A percentile compares a stretch with the other conserved stretches of the same genome.
Evolutionary conservation across 169 alveolate species (phyloP).

Genomic region (Plasmodium chabaudi): DNA sequence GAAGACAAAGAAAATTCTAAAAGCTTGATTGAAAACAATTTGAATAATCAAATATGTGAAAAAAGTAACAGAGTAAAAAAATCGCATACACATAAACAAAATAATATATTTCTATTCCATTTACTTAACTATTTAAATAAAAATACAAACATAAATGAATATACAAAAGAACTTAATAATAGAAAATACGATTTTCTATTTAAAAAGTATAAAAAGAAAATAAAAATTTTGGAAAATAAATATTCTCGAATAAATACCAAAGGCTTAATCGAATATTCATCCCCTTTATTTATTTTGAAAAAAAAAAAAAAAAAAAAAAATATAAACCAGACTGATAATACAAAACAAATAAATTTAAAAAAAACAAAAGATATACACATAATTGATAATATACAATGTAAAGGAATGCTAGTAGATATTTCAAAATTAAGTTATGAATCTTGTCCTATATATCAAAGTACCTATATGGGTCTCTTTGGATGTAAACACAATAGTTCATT

Average conservation of each 20-base stretch:
- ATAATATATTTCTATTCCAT: slow-evolving; percentile 34
- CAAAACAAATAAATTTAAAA: neutral
- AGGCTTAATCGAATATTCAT: slow-evolving; percentile 19
- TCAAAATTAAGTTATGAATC: slow-evolving; percentile 7
- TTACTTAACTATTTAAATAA: slow-evolving; percentile 37
- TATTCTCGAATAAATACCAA: slow-evolving; percentile 41
- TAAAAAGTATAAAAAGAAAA: slow-evolving; percentile 47
- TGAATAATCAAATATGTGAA: no score
- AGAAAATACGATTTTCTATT: slow-evolving; percentile 33
- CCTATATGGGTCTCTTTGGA: slow-evolving; percentile 32
- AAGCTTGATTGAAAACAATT: no score
- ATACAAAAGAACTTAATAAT: slow-evolving; percentile 39
- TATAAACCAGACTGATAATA: no score
- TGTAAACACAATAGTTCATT: slow-evolving; percentile 16
- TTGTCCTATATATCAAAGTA: slow-evolving; percentile 2
- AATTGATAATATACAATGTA: slow-evolving; percentile 24
- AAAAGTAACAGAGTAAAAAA: no score
- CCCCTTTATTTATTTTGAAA: slow-evolving; percentile 34
- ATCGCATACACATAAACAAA: neutral
- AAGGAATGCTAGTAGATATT: slow-evolving; percentile 26
- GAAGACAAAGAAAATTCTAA: no score
- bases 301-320: slow-evolving; percentile 9
- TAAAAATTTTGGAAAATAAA: slow-evolving; percentile 36
- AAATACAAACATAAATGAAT: slow-evolving; percentile 28
- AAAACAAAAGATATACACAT: neutral